Evolutionary conservation across 1,139 yeast species (phyloP), one percentile per base, ranked within the genome.

Genomic region (Wickerhamomyces sp.): DNA sequence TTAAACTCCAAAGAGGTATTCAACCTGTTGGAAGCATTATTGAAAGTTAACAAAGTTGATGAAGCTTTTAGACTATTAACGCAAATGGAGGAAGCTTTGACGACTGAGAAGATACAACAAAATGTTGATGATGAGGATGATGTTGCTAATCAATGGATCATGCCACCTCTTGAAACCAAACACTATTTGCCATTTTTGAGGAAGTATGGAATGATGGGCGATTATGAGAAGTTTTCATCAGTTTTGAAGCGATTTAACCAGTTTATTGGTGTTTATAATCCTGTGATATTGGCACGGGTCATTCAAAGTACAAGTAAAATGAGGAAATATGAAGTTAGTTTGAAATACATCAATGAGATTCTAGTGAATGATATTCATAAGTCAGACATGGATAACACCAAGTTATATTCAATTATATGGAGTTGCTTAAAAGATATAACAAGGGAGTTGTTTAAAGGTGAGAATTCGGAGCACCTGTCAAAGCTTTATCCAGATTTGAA

Each of bases 361-460:
- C 32, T 51, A 3, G 10, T 43, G 4, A 19, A 46, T 6, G 51
- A 52, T 38, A 27, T 51, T 2, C 55, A 51, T 35, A 36, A 38
- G 24, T 17, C 16, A 3, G 22, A 19, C 15, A 4, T 6, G 9
- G 40, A 39, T 17, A 37, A 30, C 18, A 30, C 35, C 2, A 43
- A 40, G 14, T 29, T 54, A 3, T 54, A 52, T 35, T 46, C 53
- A 1, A 31, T 41, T 7, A 42, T 54, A 12, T 54, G 58, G 56
- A 26, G 22, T 12, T 28, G 37, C 7, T 8, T 52, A 6, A 47
- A 46, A 34, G 45, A 46, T 29, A 20, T 16, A 5, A 7, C 13
- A 12, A 17, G 18, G 6, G 24, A 33, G 9, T 33, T 19, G 9
- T 16, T 3, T 22, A 16, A 9, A 8, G 3, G 12, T 24, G 2